Conservation (phyloP, 2,329 filamentous ascomycete species). For the Nemania bipapillata region DNA sequence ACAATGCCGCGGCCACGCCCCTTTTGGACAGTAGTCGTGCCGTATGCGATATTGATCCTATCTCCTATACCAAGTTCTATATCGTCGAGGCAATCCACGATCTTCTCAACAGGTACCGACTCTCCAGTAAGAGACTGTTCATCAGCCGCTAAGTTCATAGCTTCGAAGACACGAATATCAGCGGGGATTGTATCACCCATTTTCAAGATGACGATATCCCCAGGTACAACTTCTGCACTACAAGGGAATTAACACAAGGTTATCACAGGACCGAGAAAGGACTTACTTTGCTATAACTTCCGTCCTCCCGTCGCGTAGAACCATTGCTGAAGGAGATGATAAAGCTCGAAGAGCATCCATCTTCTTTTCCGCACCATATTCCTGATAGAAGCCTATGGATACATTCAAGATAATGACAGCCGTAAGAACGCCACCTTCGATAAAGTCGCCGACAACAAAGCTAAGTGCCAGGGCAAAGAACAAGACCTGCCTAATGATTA, state of each 20-base stretch:
- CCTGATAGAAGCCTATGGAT: conserved; percentile 73
- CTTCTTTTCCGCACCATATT: conserved; percentile 72
- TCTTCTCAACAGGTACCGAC: conserved; percentile 76
- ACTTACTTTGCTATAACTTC: conserved; percentile 68
- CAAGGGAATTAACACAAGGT: conserved; percentile 34
- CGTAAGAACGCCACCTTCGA: conserved; percentile 74
- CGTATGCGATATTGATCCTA: conserved; percentile 78
- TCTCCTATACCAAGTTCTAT: conserved; percentile 74
- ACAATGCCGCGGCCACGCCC: conserved; percentile 79
- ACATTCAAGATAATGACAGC: conserved; percentile 77
- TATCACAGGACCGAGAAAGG: not conserved
- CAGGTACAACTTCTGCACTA: conserved; percentile 73
- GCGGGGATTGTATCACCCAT: conserved; percentile 80
- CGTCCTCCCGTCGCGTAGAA: conserved; percentile 69
- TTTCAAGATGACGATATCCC: conserved; percentile 74
- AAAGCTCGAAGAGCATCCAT: conserved; percentile 72
- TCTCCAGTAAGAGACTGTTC: conserved; percentile 82
- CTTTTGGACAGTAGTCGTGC: conserved; percentile 77
- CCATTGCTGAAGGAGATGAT: conserved; percentile 71
- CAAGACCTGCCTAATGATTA: conserved; percentile 71
- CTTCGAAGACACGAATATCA: conserved; percentile 75
- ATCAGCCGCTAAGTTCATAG: conserved; percentile 83
- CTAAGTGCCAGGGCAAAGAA: conserved; percentile 79
- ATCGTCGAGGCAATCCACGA: conserved; percentile 64
- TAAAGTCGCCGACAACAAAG: conserved; percentile 73